Evolutionary conservation across 768 basidiomycete species (phyloP), one percentile per base, ranked within the genome.

Genomic region (Pilatotrama ljubarskyi): DNA sequence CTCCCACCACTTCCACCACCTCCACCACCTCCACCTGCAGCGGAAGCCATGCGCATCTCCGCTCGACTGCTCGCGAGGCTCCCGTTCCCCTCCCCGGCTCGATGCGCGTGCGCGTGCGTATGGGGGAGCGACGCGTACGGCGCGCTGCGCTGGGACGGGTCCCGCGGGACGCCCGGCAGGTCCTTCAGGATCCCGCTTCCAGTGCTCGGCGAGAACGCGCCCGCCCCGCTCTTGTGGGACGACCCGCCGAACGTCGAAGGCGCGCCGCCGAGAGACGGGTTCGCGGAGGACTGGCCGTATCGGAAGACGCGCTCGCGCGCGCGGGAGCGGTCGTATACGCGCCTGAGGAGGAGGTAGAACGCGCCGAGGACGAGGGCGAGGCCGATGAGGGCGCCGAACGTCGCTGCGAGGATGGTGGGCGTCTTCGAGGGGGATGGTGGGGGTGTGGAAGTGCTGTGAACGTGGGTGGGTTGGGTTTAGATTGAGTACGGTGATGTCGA

Each of bases 381-480:
- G 35, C 40, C 67, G 55, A 69, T 58, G 58, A 71, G 46, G 8
- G 62, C 38, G 22, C 68, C 68, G 54, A 69, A 69, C 40, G 62
- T 24, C 25, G 53, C 51, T 14, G 68, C 66, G 40, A 69, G 64
- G 36, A 63, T 48, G 9, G 51, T 41, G 15, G 63, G 48, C 22
- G 54, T 36, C 37, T 61, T 53, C 14, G 58, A 32, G 36, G 60
- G 51, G 22, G 64, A 41, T 10, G 65, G 29, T 10, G 64, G 9
- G 25, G 54, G 17, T 17, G 51, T 37, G 25, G 61, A 50, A 17
- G 53, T 14, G 22, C 24, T 24, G 41, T 7, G 5, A 4, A n/a
- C n/a, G 44, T 26, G 37, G 15, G 20, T 37, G 20, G 9, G 46
- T 13, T 36, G 18, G 35, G 14, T 32, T 20, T n/a, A 25, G 5